Evolutionary conservation across 306 rosid genomes (phyloP).

Genomic region (Carpinus fangiana): DNA sequence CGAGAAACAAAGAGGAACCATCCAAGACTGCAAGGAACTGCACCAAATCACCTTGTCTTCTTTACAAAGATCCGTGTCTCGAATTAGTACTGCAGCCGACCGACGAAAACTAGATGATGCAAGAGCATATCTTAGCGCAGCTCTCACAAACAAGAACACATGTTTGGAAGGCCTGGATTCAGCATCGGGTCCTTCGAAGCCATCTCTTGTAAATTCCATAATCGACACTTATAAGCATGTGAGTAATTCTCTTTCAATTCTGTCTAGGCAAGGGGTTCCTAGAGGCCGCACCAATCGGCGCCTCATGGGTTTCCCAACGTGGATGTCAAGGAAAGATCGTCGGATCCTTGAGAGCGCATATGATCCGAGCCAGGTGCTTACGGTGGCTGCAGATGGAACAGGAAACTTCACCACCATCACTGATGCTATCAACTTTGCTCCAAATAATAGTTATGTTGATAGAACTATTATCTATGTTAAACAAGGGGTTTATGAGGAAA

Average conservation of each 20-base stretch:
- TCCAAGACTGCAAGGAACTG: conserved; percentile 74
- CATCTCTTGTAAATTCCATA: conserved; percentile 46
- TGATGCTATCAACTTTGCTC: conserved; percentile 65
- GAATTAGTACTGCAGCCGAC: conserved; percentile 25
- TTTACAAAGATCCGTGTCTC: conserved; percentile 50
- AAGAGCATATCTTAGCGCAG: conserved; percentile 72
- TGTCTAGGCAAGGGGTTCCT: conserved; percentile 33
- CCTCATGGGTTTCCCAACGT: conserved; percentile 37
- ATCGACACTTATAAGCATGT: conserved; percentile 55
- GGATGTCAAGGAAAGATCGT: conserved; percentile 41
- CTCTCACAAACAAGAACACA: conserved; percentile 82
- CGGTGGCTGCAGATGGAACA: conserved; percentile 69
- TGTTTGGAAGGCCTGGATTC: conserved; percentile 78
- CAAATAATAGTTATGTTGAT: conserved; percentile 52
- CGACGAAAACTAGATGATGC: conserved; percentile 45
- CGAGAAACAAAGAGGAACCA: conserved; percentile 65
- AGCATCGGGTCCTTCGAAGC: conserved; percentile 68
- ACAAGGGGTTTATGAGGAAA: conserved; percentile 62
- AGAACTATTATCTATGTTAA: conserved; percentile 62
- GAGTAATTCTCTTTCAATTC: conserved; percentile 65
- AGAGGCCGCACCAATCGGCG: conserved; percentile 42
- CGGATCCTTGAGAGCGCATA: conserved; percentile 39
- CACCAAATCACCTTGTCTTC: conserved; percentile 59
- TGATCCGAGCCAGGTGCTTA: conserved; percentile 40
- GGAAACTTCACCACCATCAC: conserved; percentile 67